Conservation (phyloP, 108 stramenopile genomes). For the Cyclotella sp. region DNA sequence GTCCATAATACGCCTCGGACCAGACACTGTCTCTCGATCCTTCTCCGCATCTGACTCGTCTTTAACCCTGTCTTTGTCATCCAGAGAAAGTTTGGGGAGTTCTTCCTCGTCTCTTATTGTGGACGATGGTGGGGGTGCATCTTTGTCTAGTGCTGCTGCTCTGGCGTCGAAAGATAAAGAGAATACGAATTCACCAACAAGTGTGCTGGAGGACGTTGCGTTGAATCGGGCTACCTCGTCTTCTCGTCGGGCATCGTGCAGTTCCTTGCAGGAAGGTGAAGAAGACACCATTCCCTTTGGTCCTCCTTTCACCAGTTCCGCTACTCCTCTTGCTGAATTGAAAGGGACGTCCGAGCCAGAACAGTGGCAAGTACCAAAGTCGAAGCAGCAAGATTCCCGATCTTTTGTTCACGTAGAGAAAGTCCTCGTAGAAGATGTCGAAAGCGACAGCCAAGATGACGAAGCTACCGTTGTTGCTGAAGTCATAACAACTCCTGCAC, state of each 20-base stretch:
- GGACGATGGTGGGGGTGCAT: too few relatives aligned
- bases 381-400: background rate
- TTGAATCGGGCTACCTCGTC: background rate
- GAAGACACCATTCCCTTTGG: constrained; percentile 1
- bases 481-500: background rate
- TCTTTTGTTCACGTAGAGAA: background rate
- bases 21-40: background rate
- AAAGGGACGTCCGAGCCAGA: background rate
- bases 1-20: background rate
- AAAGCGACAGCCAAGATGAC: background rate
- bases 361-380: background rate
- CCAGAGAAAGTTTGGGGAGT: background rate
- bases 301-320: background rate
- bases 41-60: background rate
- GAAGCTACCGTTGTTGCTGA: background rate
- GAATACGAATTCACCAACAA: background rate
- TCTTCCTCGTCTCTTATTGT: background rate
- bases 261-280: background rate
- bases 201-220: background rate
- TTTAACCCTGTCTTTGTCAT: background rate
- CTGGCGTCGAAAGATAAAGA: background rate
- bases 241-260: background rate
- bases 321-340: background rate
- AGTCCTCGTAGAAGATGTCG: constrained; percentile 7
- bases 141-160: background rate